Evolutionary conservation across 768 basidiomycete species (phyloP).

Genomic region (Lactifluus rugatus): DNA sequence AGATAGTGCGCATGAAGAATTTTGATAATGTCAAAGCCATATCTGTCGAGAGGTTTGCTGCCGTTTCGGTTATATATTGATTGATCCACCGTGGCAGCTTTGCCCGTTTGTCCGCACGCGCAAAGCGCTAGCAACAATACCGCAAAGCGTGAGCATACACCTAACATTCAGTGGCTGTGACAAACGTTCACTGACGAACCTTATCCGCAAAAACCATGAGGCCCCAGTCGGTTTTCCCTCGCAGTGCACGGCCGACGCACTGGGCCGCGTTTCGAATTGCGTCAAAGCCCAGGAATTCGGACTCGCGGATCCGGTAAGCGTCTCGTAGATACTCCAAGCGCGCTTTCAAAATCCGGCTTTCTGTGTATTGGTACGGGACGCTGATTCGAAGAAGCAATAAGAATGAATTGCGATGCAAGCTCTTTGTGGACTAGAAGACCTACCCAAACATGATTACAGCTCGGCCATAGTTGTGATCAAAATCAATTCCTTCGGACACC

Average conservation of each 20-base stretch:
- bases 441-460: slow-evolving; percentile 99
- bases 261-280: slow-evolving; percentile 99
- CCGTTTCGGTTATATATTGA: slow-evolving; percentile 97
- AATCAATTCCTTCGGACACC: slow-evolving; percentile 99
- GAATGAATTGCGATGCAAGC: not conserved
- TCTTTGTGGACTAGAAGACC: slow-evolving; percentile 21
- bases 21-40: slow-evolving; percentile 94
- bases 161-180: not conserved
- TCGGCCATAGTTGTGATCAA: slow-evolving; percentile 98
- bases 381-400: slow-evolving; percentile 30
- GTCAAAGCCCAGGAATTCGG: slow-evolving; percentile 97
- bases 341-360: slow-evolving; percentile 94
- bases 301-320: slow-evolving; percentile 95
- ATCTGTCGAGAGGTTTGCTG: slow-evolving; percentile 95
- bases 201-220: slow-evolving; percentile 99
- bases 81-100: slow-evolving; percentile 99
- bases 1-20: slow-evolving; percentile 96
- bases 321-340: slow-evolving; percentile 97
- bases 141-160: not conserved
- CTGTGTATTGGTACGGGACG: slow-evolving; percentile 96
- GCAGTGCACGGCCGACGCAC: slow-evolving; percentile 93
- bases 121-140: slow-evolving; percentile 56
- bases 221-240: slow-evolving; percentile 99
- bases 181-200: slow-evolving; percentile 36
- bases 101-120: slow-evolving; percentile 84